Conservation (phyloP, 2,329 filamentous ascomycete genomes). For the Pseudogymnoascus sp. region DNA sequence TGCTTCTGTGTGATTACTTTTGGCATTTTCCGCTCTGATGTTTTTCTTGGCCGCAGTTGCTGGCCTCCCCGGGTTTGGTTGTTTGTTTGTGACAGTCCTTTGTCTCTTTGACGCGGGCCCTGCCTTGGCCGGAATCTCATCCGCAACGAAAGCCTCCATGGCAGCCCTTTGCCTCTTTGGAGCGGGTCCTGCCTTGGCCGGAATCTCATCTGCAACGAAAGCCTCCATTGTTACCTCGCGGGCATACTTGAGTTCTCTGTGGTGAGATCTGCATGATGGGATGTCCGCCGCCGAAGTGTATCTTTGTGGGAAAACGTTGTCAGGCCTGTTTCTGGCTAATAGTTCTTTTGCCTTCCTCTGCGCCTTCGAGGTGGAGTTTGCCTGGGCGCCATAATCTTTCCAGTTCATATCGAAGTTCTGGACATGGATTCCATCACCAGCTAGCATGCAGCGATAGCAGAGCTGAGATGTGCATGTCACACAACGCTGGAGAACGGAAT, state of each 20-base stretch:
- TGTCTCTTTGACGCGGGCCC: not conserved
- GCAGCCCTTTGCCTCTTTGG: not conserved
- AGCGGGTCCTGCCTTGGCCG: not conserved
- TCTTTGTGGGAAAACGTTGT: not conserved
- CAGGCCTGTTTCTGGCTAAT: not conserved
- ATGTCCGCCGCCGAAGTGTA: not conserved
- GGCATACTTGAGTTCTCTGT: not conserved
- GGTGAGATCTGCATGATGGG: not conserved
- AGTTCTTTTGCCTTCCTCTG: not conserved
- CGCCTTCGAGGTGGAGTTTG: not conserved
- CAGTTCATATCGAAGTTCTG: not conserved
- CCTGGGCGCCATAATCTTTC: not conserved
- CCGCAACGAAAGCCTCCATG: not conserved
- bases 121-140: not conserved
- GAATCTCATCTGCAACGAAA: not conserved
- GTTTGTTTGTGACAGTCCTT: not conserved
- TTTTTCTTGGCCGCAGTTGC: not conserved
- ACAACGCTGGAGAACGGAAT: constrained; percentile 2
- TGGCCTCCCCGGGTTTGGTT: not conserved
- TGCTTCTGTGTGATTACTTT: not conserved
- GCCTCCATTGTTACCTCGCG: not conserved
- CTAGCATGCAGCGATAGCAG: not conserved
- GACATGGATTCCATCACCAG: not conserved
- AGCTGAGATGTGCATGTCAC: not conserved
- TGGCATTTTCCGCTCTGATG: not conserved